phyloP scores from a whole-genome alignment of 2,329 filamentous ascomycete species.

The Diaporthe humulicola region DNA sequence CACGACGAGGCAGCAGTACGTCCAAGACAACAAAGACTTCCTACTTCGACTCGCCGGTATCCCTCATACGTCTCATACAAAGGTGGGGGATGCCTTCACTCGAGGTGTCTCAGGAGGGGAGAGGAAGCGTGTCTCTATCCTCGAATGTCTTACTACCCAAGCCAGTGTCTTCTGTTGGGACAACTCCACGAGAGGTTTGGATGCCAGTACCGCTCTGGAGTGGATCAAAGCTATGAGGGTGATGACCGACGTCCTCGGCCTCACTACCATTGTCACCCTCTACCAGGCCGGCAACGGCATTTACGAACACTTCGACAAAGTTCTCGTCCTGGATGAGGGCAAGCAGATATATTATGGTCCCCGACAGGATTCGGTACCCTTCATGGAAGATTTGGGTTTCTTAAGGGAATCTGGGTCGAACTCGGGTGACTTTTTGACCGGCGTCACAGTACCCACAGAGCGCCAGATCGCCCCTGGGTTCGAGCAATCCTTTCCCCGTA shows the following conservation, averaged over 20 bases:
- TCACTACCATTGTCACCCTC: slow-evolving; percentile 73
- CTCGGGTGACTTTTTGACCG: slow-evolving; percentile 75
- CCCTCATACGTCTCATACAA: slow-evolving; percentile 73
- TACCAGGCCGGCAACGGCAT: slow-evolving; percentile 81
- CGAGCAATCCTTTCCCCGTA: slow-evolving; percentile 60
- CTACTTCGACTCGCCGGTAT: slow-evolving; percentile 70
- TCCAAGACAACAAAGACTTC: slow-evolving; percentile 62
- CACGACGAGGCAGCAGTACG: slow-evolving; percentile 51
- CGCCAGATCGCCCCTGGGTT: slow-evolving; percentile 66
- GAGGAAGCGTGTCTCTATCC: slow-evolving; percentile 80
- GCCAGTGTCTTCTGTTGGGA: slow-evolving; percentile 76
- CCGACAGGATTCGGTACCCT: slow-evolving; percentile 68
- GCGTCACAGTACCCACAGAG: slow-evolving; percentile 76
- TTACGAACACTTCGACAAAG: slow-evolving; percentile 78
- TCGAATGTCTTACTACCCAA: slow-evolving; percentile 71
- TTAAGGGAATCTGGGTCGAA: slow-evolving; percentile 73
- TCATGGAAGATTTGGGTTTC: slow-evolving; percentile 76
- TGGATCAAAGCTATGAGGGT: slow-evolving; percentile 72
- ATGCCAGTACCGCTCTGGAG: slow-evolving; percentile 66
- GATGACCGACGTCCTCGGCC: slow-evolving; percentile 72
- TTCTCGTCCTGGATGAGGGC: slow-evolving; percentile 75
- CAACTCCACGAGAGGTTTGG: slow-evolving; percentile 75
- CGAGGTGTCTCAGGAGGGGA: slow-evolving; percentile 74
- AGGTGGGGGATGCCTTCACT: slow-evolving; percentile 76
- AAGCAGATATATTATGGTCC: slow-evolving; percentile 76